A percentile compares a stretch with the other conserved stretches of the same genome.
Conservation (phyloP, 768 basidiomycete genomes). For the Leccinum disarticulatum region DNA sequence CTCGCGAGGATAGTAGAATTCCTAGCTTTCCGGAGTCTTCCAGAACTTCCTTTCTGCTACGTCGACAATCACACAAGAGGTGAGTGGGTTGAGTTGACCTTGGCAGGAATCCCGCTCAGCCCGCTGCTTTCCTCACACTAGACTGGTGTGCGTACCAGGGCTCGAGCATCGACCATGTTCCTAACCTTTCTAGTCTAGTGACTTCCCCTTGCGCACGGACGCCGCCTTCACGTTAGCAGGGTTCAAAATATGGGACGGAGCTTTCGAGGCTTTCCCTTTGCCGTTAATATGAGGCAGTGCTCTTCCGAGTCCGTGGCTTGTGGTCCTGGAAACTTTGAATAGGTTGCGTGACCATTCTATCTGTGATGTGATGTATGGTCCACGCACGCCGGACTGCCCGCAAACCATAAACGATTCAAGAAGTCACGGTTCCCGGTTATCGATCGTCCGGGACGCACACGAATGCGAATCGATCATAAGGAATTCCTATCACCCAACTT, state of each 20-base stretch:
- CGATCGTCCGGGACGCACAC: neutral
- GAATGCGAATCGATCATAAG: constrained; percentile 4
- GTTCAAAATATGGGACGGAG: neutral
- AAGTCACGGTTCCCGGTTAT: constrained; percentile 4
- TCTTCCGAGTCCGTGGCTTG: neutral
- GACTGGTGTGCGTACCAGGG: too few relatives aligned
- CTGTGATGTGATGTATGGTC: neutral
- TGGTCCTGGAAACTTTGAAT: neutral
- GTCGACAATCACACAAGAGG: neutral
- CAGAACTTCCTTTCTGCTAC: neutral
- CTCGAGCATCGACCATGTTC: constrained; percentile 1
- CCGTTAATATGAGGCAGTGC: constrained; percentile 3
- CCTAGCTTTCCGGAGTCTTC: neutral
- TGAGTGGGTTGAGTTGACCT: neutral
- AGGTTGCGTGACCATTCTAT: constrained; percentile 4
- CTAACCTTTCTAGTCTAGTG: constrained; percentile 2
- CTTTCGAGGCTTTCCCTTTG: neutral
- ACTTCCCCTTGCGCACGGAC: neutral
- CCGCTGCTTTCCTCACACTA: neutral
- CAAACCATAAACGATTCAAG: neutral
- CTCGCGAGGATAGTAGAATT: neutral
- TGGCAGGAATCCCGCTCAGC: neutral
- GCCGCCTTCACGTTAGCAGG: constrained; percentile 21
- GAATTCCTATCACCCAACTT: neutral
- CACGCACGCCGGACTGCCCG: neutral